Evolutionary conservation across 306 rosid genomes (phyloP).

Genomic region (Sicyos baderoa): DNA sequence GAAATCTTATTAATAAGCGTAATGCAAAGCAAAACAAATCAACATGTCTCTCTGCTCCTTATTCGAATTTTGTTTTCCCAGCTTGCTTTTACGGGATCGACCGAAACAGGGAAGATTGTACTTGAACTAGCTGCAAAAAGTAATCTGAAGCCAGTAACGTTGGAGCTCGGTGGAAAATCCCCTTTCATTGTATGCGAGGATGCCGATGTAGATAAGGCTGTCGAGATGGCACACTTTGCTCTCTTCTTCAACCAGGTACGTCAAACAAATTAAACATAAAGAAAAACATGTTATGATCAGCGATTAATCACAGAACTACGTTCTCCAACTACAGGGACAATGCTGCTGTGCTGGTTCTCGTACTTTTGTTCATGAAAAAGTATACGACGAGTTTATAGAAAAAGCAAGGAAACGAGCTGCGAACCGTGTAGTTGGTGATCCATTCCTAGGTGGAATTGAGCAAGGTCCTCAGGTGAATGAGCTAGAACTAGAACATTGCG

Average conservation of each 20-base stretch:
- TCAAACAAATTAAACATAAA: constrained; percentile 9
- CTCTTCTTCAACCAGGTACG: constrained; percentile 78
- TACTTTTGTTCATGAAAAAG: constrained; percentile 73
- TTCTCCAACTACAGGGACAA: constrained; percentile 60
- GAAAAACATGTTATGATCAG: background rate
- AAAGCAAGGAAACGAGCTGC: constrained; percentile 75
- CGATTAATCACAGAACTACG: background rate
- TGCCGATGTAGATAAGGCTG: constrained; percentile 83
- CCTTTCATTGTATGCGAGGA: constrained; percentile 86
- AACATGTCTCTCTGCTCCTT: background rate
- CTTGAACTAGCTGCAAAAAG: constrained; percentile 69
- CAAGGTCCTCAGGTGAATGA: constrained; percentile 90
- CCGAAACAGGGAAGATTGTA: constrained; percentile 66
- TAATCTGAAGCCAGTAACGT: constrained; percentile 76
- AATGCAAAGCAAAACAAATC: background rate
- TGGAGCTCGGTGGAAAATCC: constrained; percentile 95
- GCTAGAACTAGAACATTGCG: constrained; percentile 6
- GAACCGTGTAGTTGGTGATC: constrained; percentile 83
- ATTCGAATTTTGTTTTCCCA: constrained; percentile 23
- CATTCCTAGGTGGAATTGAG: constrained; percentile 67
- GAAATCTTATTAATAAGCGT: too few species aligned
- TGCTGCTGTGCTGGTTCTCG: constrained; percentile 96
- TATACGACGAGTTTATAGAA: constrained; percentile 70
- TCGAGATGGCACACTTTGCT: constrained; percentile 80
- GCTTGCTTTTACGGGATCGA: constrained; percentile 95